Evolutionary conservation across 176 grass and related monocot genomes (phyloP).

Genomic region (Bolboschoenus planiculmis): DNA sequence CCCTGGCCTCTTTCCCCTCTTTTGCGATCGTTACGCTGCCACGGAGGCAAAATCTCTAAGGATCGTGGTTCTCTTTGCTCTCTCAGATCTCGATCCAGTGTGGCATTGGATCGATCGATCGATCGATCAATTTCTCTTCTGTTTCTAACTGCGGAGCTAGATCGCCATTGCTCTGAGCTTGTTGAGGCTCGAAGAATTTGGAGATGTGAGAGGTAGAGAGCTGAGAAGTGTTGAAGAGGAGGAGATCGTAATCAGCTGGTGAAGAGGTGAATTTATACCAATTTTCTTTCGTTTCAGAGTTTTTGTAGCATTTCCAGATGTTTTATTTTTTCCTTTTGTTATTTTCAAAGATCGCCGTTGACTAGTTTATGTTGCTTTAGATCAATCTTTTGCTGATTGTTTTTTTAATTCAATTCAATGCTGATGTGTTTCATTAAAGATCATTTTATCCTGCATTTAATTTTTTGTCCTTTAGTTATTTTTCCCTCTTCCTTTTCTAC

Average conservation of each 20-base stretch:
- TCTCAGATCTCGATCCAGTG: neutral
- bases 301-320: neutral
- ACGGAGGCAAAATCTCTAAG: neutral
- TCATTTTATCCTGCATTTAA: too few relatives aligned
- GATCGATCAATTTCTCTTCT: neutral
- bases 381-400: neutral
- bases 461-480: neutral
- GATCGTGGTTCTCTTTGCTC: neutral
- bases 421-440: neutral
- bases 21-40: neutral
- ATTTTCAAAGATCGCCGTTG: neutral
- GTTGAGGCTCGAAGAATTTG: neutral
- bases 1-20: neutral
- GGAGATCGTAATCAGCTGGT: neutral
- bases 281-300: neutral
- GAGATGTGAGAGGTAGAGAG: neutral
- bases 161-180: neutral
- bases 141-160: neutral
- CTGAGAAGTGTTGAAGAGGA: neutral
- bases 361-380: neutral
- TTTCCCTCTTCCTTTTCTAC: neutral
- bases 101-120: neutral
- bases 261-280: neutral
- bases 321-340: neutral
- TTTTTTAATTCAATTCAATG: neutral